Conservation (phyloP, 768 basidiomycete genomes). For the Mycena chlorophos region DNA sequence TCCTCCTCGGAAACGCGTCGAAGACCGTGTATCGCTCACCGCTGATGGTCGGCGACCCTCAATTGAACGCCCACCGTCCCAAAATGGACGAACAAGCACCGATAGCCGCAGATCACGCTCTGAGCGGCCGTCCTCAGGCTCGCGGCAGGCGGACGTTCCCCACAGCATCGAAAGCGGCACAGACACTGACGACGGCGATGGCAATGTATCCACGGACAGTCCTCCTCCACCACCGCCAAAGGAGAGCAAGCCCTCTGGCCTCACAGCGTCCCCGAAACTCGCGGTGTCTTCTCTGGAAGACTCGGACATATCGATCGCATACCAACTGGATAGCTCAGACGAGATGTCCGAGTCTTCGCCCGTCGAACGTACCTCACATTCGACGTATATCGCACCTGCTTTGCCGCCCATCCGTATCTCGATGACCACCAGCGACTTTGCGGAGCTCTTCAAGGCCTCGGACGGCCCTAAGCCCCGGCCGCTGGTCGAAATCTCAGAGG, state of each 20-base stretch:
- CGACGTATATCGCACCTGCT: conserved; percentile 84
- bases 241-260: conserved; percentile 6
- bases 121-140: conserved; percentile 46
- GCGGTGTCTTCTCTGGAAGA: conserved; percentile 25
- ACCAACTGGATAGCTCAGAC: conserved; percentile 44
- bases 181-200: conserved; percentile 65
- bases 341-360: conserved; percentile 58
- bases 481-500: conserved; percentile 46
- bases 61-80: conserved; percentile 30
- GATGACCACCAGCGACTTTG: conserved; percentile 79
- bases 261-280: conserved; percentile 4
- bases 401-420: conserved; percentile 92
- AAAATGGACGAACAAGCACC: conserved; percentile 14
- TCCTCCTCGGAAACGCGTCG: conserved; percentile 24
- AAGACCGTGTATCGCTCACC: conserved; percentile 11
- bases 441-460: conserved; percentile 64
- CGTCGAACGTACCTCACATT: conserved; percentile 63
- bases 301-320: conserved; percentile 23
- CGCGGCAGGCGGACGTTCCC: conserved; percentile 69
- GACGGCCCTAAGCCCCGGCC: conserved; percentile 51
- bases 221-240: conserved; percentile 26
- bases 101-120: conserved; percentile 45
- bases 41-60: conserved; percentile 29
- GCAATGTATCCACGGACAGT: conserved; percentile 24
- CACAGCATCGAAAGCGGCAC: conserved; percentile 72